phyloP scores from a whole-genome alignment of 2,329 filamentous ascomycete genomes.

The Aspergillus fumigatiaffinis region DNA sequence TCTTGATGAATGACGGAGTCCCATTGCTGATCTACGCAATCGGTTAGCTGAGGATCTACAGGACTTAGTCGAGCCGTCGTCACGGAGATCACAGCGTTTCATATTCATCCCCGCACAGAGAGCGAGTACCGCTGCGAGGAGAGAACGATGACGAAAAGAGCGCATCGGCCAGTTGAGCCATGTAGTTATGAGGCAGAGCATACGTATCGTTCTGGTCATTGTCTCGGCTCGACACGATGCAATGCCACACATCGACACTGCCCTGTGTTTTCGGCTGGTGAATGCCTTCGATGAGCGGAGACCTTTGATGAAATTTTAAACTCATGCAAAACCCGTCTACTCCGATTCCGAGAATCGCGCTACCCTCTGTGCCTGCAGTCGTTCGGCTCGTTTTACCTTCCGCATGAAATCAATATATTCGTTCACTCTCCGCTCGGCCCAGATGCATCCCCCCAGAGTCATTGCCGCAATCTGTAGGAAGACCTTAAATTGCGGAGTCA shows the following conservation, averaged over 20 bases:
- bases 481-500: conserved; percentile 49
- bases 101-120: background rate
- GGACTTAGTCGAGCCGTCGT: background rate
- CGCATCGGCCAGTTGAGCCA: background rate
- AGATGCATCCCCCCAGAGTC: conserved; percentile 47
- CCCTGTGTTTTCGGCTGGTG: background rate
- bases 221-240: background rate
- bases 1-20: background rate
- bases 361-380: conserved; percentile 28
- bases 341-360: conserved; percentile 11
- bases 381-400: conserved; percentile 39
- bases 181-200: background rate
- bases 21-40: background rate
- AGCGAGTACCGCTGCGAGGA: background rate
- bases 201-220: background rate
- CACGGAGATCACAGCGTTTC: background rate
- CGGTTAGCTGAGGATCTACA: background rate
- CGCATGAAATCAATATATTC: conserved; percentile 45
- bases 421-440: conserved; percentile 44
- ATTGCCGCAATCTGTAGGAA: conserved; percentile 46
- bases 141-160: background rate
- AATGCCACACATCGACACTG: background rate
- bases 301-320: background rate
- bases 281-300: background rate
- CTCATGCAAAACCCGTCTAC: conserved; percentile 2